Base-by-base conservation (phyloP, 2,329 filamentous ascomycete genomes). In the Helotiales sp. region DNA sequence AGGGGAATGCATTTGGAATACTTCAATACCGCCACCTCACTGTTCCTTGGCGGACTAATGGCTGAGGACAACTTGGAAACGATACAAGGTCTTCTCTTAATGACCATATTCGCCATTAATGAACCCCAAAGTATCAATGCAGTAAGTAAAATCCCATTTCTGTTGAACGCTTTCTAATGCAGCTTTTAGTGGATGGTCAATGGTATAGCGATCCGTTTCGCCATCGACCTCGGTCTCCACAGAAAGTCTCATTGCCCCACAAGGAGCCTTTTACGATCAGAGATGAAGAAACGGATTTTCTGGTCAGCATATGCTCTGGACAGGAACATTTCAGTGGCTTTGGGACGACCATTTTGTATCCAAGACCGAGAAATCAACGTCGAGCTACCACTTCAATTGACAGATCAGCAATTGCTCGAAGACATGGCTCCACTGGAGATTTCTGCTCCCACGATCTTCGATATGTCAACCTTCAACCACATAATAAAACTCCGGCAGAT, bases 221-320 rank as follows among this genome's bases (percentile, higher is more conserved):
- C 52, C 19, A 44, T 54, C 5, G 52, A 54, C 33, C 40, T 54
- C 12, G 52, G 52, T 47, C 30, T 54, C 9, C 52, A 54, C n/a
- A 24, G 49, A 48, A 48, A 48, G 19, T 30, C 46, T 3, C 31
- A 30, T 31, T 48, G 49, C 30, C 33, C 34, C 19, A 40, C 49
- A 5, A 25, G 46, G 31, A 48, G 46, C 19, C 49, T 52, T 27
- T 27, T 52, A 1, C 49, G 34, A 3, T 36, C 34, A n/a, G 67
- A 71, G 12, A 73, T 76, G 19, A 69, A 74, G 13, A 75, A 76
- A 56, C 66, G 75, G n/a, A 70, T 76, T 5, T 71, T 76, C 44
- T 77, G 74, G 74, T 72, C 70, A 47, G 67, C 71, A 0, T 76
- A 76, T 46, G 68, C 73, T 1, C 58, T 76, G 0, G 75, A 76